Evolutionary conservation across 495 filamentous ascomycete species (phyloP).

Genomic region (Aspergillus coremiiformis): DNA sequence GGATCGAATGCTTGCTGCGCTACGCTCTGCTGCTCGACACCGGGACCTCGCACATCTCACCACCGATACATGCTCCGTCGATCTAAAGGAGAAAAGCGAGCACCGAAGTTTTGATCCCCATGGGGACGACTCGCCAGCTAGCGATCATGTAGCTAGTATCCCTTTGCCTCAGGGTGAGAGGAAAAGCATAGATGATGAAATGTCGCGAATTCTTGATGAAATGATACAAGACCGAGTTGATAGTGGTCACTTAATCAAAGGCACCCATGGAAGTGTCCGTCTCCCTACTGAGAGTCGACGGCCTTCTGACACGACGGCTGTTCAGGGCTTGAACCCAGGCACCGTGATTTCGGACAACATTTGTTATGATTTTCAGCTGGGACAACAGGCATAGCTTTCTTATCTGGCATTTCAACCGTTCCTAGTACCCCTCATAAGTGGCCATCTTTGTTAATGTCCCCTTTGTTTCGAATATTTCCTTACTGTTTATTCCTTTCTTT

Average conservation of each 20-base stretch:
- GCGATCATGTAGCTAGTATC: constrained; percentile 8
- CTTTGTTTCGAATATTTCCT: no score
- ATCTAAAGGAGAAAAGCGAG: constrained; percentile 25
- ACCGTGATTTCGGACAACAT: constrained; percentile 2
- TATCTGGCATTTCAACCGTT: neutral
- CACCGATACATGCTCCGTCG: constrained; percentile 32
- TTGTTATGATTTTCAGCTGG: neutral
- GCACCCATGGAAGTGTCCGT: constrained; percentile 49
- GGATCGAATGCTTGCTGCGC: constrained; percentile 82
- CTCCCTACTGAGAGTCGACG: constrained; percentile 34
- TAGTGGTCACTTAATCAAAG: constrained; percentile 54
- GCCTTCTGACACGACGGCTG: constrained; percentile 24
- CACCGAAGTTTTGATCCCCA: constrained; percentile 6
- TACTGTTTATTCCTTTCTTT: constrained; percentile 18
- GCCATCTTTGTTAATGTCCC: constrained; percentile 7
- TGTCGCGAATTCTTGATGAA: constrained; percentile 83
- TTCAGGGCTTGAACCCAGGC: constrained; percentile 24
- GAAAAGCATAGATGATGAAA: constrained; percentile 78
- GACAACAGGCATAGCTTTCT: neutral
- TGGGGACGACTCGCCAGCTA: neutral
- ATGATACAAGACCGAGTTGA: constrained; percentile 89
- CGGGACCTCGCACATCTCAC: constrained; percentile 73
- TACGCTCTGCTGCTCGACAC: constrained; percentile 80
- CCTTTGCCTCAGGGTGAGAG: constrained; percentile 37
- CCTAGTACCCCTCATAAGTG: neutral